Base-by-base conservation (phyloP, 495 filamentous ascomycete species). In the Penicillium malachiteum region DNA sequence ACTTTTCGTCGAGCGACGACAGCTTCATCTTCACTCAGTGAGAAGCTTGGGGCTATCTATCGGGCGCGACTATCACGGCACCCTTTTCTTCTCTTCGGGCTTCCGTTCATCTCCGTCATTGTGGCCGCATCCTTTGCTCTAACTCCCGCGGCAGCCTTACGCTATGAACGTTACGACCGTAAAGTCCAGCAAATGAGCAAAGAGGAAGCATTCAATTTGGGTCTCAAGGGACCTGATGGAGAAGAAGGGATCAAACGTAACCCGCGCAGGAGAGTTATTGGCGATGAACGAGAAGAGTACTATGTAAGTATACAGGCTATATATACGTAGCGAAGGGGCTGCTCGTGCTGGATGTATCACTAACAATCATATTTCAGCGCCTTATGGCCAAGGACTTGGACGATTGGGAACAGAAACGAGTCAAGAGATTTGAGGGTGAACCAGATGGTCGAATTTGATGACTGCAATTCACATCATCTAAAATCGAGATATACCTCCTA, bases 51-150 rank as follows among this genome's bases (percentile, higher is more conserved):
- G 7, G 81, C 87, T 39, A 75, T 80, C 18, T 99, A 99, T 75
- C 88, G 94, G 52, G 66, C 75, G 10, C 64, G 74, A 49, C 79
- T 96, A 38, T 66, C 77, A 16, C 84, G 81, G 56, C 90, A 89
- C 60, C 94, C 94, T 1, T 99, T 99, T 72, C 75, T 93, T 37
- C 81, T 97, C 49, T 99, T 99, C 70, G 94, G 94, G 6, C 78
- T 97, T n/a, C 94, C 94, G 12, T 99, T 99, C 74, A 81, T 97
- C 64, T 74, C 80, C 41, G 85, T 93, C 35, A 96, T 99, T 62
- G 86, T 99, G n/a, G 92, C 87, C 4, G 94, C 90, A 0, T 95
- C 90, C 7, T 99, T 99, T 72, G 87, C 92, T 56, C 81, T 99
- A 12, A 96, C 93, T 0, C 94, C 95, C 2, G 94, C 92, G 2